These are phyloP conservation scores for Leccinum incarnatum DNA, from an alignment of 768 basidiomycete genomes.

Conservation along the genomic window DNA sequence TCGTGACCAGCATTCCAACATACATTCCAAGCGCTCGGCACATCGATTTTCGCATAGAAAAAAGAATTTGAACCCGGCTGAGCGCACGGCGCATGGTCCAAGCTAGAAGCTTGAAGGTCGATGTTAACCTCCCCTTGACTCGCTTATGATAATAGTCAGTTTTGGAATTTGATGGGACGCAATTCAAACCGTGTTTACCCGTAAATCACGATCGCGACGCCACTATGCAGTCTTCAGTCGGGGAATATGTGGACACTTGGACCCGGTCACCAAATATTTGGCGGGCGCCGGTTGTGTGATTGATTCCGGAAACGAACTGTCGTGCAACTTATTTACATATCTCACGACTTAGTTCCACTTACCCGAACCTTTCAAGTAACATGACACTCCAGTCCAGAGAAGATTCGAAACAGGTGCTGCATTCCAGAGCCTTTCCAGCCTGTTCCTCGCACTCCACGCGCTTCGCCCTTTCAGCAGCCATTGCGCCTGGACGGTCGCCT, in stretches of 20 bases:
- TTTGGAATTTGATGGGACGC: not conserved
- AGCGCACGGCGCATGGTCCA: not conserved
- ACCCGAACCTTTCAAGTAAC: constrained; percentile 2
- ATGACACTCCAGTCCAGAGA: constrained; percentile 8
- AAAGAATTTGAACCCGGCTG: not conserved
- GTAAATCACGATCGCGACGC: not conserved
- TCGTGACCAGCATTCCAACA: not conserved
- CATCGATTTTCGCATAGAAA: not conserved
- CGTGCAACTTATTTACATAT: constrained; percentile 1
- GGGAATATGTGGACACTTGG: not conserved
- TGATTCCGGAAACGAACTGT: constrained; percentile 9
- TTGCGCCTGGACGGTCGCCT: not conserved
- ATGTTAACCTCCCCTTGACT: not conserved
- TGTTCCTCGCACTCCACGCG: constrained; percentile 1
- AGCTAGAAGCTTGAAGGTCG: not conserved
- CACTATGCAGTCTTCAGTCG: not conserved
- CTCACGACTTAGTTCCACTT: constrained; percentile 8
- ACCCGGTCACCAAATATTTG: constrained; percentile 7
- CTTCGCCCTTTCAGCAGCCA: constrained; percentile 1
- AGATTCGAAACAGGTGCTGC: not conserved
- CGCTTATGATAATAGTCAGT: not conserved
- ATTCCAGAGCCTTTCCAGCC: not conserved
- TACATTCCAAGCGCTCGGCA: not conserved
- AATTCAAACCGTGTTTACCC: not conserved
- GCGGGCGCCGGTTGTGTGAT: not conserved